Conservation (phyloP, 345 rosid genomes). For the Ceriops zippeliana region DNA sequence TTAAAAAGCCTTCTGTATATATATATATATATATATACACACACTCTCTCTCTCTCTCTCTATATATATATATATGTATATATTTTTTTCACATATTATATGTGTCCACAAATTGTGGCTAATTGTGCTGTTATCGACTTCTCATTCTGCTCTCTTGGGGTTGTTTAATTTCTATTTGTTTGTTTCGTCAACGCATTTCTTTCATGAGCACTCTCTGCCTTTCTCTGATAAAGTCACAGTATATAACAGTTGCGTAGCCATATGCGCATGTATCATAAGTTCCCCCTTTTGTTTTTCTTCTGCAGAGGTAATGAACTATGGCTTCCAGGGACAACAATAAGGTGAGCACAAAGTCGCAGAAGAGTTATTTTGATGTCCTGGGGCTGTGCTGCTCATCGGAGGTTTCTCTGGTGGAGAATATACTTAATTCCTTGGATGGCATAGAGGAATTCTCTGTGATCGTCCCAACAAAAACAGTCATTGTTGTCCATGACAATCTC, state of each 20-base stretch:
- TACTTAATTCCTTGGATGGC: slow-evolving; percentile 58
- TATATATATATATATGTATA: too few relatives aligned
- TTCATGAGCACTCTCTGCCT: neutral
- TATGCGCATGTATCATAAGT: neutral
- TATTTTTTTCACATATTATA: neutral
- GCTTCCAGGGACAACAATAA: neutral
- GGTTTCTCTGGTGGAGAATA: slow-evolving; percentile 64
- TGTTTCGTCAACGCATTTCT: neutral
- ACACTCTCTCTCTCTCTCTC: too few relatives aligned
- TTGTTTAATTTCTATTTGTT: neutral
- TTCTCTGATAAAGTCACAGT: too few relatives aligned
- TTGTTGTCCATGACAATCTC: slow-evolving; percentile 76
- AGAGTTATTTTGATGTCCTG: slow-evolving; percentile 81
- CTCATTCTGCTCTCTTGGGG: neutral
- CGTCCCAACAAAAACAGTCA: slow-evolving; percentile 76
- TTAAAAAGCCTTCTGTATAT: neutral
- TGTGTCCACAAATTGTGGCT: neutral
- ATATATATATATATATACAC: too few relatives aligned
- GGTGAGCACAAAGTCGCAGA: slow-evolving; percentile 37
- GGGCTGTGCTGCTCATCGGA: slow-evolving; percentile 94
- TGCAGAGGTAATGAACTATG: neutral
- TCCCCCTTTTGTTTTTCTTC: neutral
- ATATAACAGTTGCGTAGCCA: neutral
- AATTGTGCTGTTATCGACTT: neutral
- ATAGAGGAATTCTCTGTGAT: slow-evolving; percentile 62